Evolutionary conservation across 2,329 filamentous ascomycete species (phyloP).

Genomic region (Aspergillus nomiae): DNA sequence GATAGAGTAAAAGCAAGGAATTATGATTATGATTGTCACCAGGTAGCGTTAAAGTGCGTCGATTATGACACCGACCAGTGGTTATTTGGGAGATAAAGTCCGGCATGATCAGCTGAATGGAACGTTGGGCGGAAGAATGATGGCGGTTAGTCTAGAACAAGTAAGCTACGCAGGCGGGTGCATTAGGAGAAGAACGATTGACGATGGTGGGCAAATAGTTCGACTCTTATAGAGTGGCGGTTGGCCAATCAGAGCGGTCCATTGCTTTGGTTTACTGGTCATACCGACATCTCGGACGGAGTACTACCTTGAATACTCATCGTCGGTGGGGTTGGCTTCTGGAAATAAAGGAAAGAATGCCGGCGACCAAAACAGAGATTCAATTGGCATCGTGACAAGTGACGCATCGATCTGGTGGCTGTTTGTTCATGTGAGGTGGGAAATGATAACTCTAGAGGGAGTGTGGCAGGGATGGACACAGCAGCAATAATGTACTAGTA

Average conservation of each 20-base stretch:
- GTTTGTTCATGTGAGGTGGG: neutral
- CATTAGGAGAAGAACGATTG: slow-evolving; percentile 2
- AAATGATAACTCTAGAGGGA: neutral
- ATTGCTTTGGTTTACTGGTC: neutral
- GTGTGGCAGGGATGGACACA: neutral
- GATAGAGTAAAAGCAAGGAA: neutral
- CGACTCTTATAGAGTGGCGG: neutral
- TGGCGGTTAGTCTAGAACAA: no score
- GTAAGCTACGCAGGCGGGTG: no score
- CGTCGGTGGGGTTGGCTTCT: neutral
- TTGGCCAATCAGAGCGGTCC: neutral
- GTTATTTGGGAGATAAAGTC: no score
- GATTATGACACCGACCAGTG: no score
- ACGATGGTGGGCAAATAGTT: neutral
- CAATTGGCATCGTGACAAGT: neutral
- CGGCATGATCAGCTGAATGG: neutral
- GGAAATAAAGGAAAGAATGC: neutral
- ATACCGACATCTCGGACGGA: neutral
- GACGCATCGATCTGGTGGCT: neutral
- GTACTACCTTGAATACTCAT: neutral
- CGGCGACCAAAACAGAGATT: neutral
- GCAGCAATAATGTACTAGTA: neutral
- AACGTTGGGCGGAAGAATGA: neutral
- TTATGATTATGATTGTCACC: neutral
- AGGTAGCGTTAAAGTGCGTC: neutral